phyloP scores from a whole-genome alignment of 139 green algal species.

The Desmodesmus armatus region DNA sequence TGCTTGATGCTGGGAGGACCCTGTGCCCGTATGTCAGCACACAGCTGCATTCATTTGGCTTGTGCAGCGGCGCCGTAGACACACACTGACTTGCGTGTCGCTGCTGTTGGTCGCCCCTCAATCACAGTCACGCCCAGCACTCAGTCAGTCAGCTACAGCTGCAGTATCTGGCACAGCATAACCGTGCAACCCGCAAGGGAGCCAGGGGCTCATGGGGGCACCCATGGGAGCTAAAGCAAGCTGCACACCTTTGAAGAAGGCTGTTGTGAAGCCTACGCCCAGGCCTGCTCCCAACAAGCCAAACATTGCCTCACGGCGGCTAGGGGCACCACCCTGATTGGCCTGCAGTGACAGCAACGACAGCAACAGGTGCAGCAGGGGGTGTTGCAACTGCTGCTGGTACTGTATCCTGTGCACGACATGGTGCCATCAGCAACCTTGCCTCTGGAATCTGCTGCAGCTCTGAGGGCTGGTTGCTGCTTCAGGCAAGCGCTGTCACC shows the following conservation, averaged over 20 bases:
- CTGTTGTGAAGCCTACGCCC: constrained; percentile 32
- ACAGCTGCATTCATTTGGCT: too few relatives aligned
- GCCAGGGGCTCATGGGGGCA: too few relatives aligned
- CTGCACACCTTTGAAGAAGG: constrained; percentile 41
- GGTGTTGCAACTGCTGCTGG: too few relatives aligned
- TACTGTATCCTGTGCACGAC: too few relatives aligned
- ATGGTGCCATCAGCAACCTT: background rate
- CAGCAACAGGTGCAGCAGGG: background rate
- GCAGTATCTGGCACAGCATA: background rate
- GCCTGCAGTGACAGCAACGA: background rate
- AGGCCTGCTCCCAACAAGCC: constrained; percentile 36
- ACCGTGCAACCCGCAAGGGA: too few relatives aligned
- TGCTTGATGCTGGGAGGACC: background rate
- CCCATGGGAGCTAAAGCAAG: background rate
- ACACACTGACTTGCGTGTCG: too few relatives aligned
- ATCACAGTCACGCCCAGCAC: too few relatives aligned
- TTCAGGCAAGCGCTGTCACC: too few relatives aligned
- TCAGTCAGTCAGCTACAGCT: background rate
- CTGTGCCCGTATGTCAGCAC: background rate
- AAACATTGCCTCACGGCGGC: constrained; percentile 32
- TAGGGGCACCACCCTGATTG: constrained; percentile 7
- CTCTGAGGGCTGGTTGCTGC: too few relatives aligned
- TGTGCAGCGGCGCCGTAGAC: too few relatives aligned
- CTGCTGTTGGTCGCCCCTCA: background rate
- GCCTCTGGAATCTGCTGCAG: background rate